These are phyloP conservation scores for Xylaria sp. DNA, from an alignment of 2,329 filamentous ascomycete species.

Conservation along the genomic window DNA sequence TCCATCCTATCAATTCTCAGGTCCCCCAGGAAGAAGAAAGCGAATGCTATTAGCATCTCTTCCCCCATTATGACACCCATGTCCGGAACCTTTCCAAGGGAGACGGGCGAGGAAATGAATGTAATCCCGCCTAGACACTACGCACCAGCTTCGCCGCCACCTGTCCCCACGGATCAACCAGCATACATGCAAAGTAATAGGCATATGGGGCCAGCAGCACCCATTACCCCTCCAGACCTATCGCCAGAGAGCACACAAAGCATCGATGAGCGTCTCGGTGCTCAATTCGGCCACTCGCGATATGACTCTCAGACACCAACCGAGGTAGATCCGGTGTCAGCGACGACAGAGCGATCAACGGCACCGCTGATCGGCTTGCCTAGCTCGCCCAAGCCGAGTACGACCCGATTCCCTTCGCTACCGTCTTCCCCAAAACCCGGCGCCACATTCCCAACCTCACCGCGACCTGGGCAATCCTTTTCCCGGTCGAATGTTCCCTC, in stretches of 20 bases:
- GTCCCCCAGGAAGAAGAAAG: constrained; percentile 60
- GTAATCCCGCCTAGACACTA: constrained; percentile 64
- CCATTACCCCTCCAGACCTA: constrained; percentile 52
- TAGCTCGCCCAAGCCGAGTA: constrained; percentile 49
- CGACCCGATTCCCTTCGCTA: constrained; percentile 44
- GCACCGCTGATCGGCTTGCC: constrained; percentile 58
- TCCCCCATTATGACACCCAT: constrained; percentile 70
- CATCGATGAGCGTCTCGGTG: constrained; percentile 62
- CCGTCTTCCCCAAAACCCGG: constrained; percentile 46
- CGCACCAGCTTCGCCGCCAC: constrained; percentile 61
- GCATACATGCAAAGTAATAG: constrained; percentile 43
- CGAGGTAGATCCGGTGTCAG: constrained; percentile 57
- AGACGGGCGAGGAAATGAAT: constrained; percentile 61
- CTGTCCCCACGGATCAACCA: constrained; percentile 55
- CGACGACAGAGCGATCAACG: constrained; percentile 57
- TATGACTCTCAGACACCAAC: constrained; percentile 46
- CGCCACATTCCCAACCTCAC: constrained; percentile 47
- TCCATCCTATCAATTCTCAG: constrained; percentile 66
- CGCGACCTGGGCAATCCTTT: constrained; percentile 58
- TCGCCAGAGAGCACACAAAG: constrained; percentile 55
- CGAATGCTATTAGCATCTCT: constrained; percentile 63
- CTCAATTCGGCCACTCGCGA: constrained; percentile 47
- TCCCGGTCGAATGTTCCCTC: constrained; percentile 56
- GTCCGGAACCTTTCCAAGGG: constrained; percentile 63
- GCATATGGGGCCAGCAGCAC: constrained; percentile 46